A percentile compares a stretch with the other conserved stretches of the same genome.
These are phyloP conservation scores for Endoconidiophora laricicola DNA, from an alignment of 2,329 filamentous ascomycete species.

Conservation along the genomic window DNA sequence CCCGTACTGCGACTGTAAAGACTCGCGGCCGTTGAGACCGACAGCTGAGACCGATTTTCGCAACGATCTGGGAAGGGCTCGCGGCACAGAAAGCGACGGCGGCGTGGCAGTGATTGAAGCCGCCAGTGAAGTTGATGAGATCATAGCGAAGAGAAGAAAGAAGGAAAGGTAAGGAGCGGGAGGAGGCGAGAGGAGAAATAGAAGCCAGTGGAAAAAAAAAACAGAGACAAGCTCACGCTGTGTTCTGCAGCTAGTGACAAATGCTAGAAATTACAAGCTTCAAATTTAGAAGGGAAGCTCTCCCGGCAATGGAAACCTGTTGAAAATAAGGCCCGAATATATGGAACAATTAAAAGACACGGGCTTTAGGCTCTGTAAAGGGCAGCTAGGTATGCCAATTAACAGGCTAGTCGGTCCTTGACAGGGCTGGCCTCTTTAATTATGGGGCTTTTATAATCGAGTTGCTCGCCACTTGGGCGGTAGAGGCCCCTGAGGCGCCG, in stretches of 20 bases:
- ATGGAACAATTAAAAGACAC: not conserved
- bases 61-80: slow-evolving; percentile 10
- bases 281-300: too few relatives aligned
- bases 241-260: not conserved
- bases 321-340: not conserved
- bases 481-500: too few relatives aligned
- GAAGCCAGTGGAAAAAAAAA: slow-evolving; percentile 3
- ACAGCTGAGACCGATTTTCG: slow-evolving; percentile 11
- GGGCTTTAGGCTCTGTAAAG: too few relatives aligned
- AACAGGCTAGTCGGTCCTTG: too few relatives aligned
- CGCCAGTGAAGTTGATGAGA: slow-evolving; percentile 4
- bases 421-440: too few relatives aligned
- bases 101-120: slow-evolving; percentile 5
- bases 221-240: not conserved
- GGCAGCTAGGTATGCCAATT: too few relatives aligned
- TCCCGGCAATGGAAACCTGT: not conserved
- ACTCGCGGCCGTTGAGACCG: slow-evolving; percentile 5
- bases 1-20: not conserved
- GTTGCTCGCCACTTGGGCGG: too few relatives aligned
- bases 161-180: not conserved
- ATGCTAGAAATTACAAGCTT: not conserved
- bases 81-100: slow-evolving; percentile 7
- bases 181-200: not conserved
- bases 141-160: slow-evolving; percentile 8
- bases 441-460: too few relatives aligned